phyloP scores from a whole-genome alignment of 345 rosid species.

The Diplotaxis tenuifolia region DNA sequence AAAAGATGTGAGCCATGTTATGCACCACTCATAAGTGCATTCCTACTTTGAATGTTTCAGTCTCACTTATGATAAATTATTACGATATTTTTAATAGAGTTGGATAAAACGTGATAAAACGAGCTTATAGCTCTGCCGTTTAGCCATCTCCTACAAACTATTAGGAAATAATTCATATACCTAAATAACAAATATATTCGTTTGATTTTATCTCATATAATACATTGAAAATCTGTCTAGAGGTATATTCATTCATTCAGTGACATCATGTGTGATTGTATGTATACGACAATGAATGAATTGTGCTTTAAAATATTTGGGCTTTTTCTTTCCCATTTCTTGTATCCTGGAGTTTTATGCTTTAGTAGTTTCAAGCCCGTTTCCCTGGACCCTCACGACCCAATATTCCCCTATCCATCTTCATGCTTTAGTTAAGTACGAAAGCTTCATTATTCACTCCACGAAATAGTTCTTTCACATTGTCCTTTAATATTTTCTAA shows the following conservation, averaged over 20 bases:
- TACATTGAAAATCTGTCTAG: background rate
- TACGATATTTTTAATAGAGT: background rate
- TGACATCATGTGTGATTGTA: slow-evolving; percentile 30
- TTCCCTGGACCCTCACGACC: background rate
- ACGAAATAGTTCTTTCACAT: background rate
- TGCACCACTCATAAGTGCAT: slow-evolving; percentile 18
- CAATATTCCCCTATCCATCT: background rate
- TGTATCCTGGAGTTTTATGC: background rate
- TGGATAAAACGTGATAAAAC: background rate
- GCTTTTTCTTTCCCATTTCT: background rate
- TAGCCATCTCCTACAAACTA: slow-evolving; percentile 10
- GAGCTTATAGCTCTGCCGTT: slow-evolving; percentile 12
- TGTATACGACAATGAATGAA: background rate
- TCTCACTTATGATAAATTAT: background rate
- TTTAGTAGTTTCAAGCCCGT: background rate
- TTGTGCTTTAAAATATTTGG: background rate
- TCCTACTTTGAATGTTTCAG: background rate
- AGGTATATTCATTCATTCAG: background rate
- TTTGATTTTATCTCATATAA: background rate
- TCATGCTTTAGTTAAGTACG: background rate
- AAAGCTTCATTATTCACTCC: background rate
- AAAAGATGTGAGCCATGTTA: slow-evolving; percentile 9
- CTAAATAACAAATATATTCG: background rate
- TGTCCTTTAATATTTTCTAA: background rate
- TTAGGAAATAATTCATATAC: background rate